Evolutionary conservation across 805 yeast species (phyloP), one percentile per base, ranked within the genome.

Genomic region (Jamesozyma rosinii): DNA sequence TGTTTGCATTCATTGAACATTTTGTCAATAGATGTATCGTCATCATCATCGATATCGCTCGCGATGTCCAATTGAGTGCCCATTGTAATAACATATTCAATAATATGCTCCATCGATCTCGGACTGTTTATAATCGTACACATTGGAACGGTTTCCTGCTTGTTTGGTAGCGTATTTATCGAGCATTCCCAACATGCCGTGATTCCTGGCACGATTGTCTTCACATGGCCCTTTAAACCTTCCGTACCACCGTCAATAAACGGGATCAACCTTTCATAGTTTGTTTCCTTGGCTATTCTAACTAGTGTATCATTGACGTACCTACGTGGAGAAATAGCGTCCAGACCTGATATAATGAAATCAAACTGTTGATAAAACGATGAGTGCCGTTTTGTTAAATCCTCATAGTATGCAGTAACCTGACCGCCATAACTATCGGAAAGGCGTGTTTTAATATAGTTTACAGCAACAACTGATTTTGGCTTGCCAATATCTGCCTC

Each of bases 61-160:
- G 83, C 49, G 38, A 68, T 63, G 1, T 80, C 39, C 18, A 29
- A 14, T 81, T 95, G 95, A 86, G 51, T 13, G 9, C 77, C 80
- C 3, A 85, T 67, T 27, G 79, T 81, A 46, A 78, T 76, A 0
- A 90, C 88, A 83, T 92, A 90, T 59, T 89, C 95, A 9, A 90
- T 80, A 54, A 97, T 88, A 62, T 90, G 97, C 53, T 89, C 96
- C 0, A 96, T 92, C 8, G 87, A 64, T 47, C 97, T 66, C n/a
- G 97, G 97, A 8, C 92, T 87, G 45, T 88, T 83, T 2, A 96
- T 95, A 41, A 92, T 81, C 0, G 97, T 92, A 62, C 97, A 92
- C 50, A 90, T 79, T 2, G 97, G 97, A 52, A 79, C 85, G 0
- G 87, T 80, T 9, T 45, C 37, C 6, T 46, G 38, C 31, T 44